Conservation (phyloP, 2,329 filamentous ascomycete genomes). For the Nemania abortiva region DNA sequence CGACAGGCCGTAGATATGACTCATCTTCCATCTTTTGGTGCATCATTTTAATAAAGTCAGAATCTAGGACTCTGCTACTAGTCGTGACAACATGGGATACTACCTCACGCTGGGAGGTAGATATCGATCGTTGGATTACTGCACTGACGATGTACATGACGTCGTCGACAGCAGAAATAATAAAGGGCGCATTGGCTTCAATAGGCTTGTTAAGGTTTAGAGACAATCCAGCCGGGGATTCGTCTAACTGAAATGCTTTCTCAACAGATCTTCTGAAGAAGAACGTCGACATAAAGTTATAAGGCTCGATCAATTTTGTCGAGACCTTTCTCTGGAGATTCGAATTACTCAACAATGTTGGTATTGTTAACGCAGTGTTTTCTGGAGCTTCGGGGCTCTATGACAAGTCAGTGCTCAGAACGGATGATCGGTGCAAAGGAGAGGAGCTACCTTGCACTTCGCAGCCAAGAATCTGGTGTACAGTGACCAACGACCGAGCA, state of each 20-base stretch:
- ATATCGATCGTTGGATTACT: constrained; percentile 85
- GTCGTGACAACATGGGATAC: constrained; percentile 82
- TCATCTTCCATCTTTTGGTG: constrained; percentile 98
- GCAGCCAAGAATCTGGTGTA: constrained; percentile 90
- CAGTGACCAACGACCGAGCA: constrained; percentile 93
- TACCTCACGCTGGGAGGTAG: constrained; percentile 85
- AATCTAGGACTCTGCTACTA: constrained; percentile 81
- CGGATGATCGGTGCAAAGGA: constrained; percentile 22
- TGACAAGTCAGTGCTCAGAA: constrained; percentile 46
- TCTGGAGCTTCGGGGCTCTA: constrained; percentile 66
- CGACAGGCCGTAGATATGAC: constrained; percentile 83
- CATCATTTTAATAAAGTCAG: constrained; percentile 96
- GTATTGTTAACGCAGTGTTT: constrained; percentile 71
- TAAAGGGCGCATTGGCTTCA: constrained; percentile 84
- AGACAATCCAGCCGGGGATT: constrained; percentile 82
- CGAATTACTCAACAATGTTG: constrained; percentile 81
- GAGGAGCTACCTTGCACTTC: constrained; percentile 78
- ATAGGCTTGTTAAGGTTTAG: constrained; percentile 79
- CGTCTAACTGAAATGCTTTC: constrained; percentile 96
- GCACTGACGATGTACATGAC: constrained; percentile 99
- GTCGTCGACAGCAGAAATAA: constrained; percentile 95
- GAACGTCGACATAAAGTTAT: constrained; percentile 93
- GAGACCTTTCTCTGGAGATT: constrained; percentile 83
- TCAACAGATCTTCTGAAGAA: constrained; percentile 97
- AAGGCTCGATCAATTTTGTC: constrained; percentile 79